Evolutionary conservation across 495 filamentous ascomycete species (phyloP).

Genomic region (Pyrenopolyporus hunteri): DNA sequence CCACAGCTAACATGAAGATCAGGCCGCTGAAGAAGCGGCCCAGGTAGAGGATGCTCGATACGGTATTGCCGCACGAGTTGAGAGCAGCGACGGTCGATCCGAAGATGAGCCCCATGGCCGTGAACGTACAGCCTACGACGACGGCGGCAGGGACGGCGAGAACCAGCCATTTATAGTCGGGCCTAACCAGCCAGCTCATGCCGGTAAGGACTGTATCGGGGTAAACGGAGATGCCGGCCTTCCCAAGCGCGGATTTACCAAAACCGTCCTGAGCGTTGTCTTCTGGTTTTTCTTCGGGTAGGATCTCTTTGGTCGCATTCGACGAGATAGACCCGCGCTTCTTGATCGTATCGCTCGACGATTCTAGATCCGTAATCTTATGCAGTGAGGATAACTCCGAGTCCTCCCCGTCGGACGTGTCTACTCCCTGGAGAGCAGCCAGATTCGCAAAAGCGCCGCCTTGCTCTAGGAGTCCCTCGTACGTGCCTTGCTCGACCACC

Average conservation of each 20-base stretch:
- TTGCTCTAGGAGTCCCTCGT: slow-evolving; percentile 43
- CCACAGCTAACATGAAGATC: slow-evolving; percentile 62
- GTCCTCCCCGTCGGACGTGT: slow-evolving; percentile 7
- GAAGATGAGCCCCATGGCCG: slow-evolving; percentile 52
- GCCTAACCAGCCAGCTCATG: slow-evolving; percentile 9
- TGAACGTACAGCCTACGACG: slow-evolving; percentile 45
- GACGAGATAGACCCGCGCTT: too few relatives aligned
- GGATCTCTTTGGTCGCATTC: slow-evolving; percentile 1
- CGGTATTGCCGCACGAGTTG: slow-evolving; percentile 3
- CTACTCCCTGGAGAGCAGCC: slow-evolving; percentile 38
- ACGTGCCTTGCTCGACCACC: slow-evolving; percentile 47
- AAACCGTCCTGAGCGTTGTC: not conserved
- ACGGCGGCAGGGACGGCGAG: slow-evolving; percentile 36
- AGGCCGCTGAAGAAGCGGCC: slow-evolving; percentile 60
- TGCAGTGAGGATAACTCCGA: slow-evolving; percentile 13
- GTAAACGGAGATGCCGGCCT: not conserved
- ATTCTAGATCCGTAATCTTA: slow-evolving; percentile 12
- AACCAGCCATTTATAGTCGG: slow-evolving; percentile 15
- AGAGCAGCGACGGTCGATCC: slow-evolving; percentile 48
- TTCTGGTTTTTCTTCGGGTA: not conserved
- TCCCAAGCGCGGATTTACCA: not conserved
- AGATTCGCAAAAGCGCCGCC: slow-evolving; percentile 45
- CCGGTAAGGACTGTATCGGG: not conserved
- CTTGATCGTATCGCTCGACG: slow-evolving; percentile 8
- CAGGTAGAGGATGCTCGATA: slow-evolving; percentile 16